Base-by-base conservation (phyloP, 1,284 basidiomycete species). In the Melampsora americana region DNA sequence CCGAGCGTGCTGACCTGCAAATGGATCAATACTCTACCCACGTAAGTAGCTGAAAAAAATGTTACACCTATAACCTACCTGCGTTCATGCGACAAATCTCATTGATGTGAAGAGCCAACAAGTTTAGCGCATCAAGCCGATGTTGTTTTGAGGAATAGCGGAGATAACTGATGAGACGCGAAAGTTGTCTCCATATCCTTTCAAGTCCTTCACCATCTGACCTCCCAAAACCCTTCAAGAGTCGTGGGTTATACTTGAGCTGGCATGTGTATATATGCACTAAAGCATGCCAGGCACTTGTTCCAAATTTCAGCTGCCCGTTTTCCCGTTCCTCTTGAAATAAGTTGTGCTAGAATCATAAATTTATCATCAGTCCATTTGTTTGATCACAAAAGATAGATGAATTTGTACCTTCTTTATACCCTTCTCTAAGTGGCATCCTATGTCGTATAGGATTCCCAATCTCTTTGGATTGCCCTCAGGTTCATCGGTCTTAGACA, bases 141-240 rank as follows among this genome's bases (percentile, higher is more conserved):
- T 67, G 66, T 14, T 46, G 44, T 20, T 44, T n/a, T 1, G 42
- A 48, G 2, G 66, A 18, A 30, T 67, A 67, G 11, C 53, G 16
- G 14, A 69, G n/a, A 6, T n/a, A 6, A n/a, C 53, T 16, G 26
- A 69, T 59, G 11, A 69, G 53, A 2, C 32, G 67, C 5, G 67
- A 69, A 0, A 69, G 32, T 26, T 16, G 44, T 26, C 64, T 56
- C 72, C 72, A 75, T 26, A 75, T 26, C 4, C 39, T 1, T 61
- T 75, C 72, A 11, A 66, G 39, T 26, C 69, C 69, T 66, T 72
- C n/a, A 3, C 69, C 69, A 72, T 73, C 66, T 2, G 65, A 62
- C 20, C 60, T 18, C 3, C 46, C 72, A 62, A 62, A 75, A 0
- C 72, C 72, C 9, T 14, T 20, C 5, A 30, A 30, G 35, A 66